phyloP scores from a whole-genome alignment of 371 early-diverging fungal species.

The Nematocida ausubeli region DNA sequence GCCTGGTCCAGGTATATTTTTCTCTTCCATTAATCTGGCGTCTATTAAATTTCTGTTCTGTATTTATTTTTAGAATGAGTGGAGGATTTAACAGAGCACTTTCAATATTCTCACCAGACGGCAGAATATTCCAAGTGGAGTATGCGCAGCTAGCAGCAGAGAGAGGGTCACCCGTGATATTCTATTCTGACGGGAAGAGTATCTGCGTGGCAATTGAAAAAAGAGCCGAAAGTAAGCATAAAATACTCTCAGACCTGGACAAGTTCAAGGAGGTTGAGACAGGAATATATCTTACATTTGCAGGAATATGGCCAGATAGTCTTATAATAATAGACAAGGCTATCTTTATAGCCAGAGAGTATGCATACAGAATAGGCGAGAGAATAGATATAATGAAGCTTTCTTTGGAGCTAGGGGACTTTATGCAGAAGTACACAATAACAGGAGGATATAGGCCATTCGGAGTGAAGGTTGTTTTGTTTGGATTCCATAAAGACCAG shows the following conservation, averaged over 20 bases:
- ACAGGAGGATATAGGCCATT: constrained; percentile 95
- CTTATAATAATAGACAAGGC: constrained; percentile 59
- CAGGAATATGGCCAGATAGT: constrained; percentile 67
- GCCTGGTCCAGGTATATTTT: no score
- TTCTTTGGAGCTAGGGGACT: constrained; percentile 68
- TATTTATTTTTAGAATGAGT: constrained; percentile 48
- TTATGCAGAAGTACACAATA: constrained; percentile 87
- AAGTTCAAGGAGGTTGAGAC: constrained; percentile 67
- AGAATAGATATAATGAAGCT: constrained; percentile 91
- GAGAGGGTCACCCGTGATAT: constrained; percentile 76
- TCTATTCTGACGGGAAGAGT: constrained; percentile 46
- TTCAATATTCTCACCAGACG: constrained; percentile 98
- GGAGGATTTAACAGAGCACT: constrained; percentile 71
- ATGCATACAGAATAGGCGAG: constrained; percentile 68
- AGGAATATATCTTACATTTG: constrained; percentile 85
- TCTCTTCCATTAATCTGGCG: no score
- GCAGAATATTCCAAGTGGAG: constrained; percentile 98
- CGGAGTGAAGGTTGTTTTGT: constrained; percentile 89
- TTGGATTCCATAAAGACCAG: constrained; percentile 76
- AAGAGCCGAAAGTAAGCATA: constrained; percentile 84
- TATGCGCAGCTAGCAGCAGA: constrained; percentile 96
- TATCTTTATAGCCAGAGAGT: constrained; percentile 54
- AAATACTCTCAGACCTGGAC: constrained; percentile 91
- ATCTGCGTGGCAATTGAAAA: constrained; percentile 74
- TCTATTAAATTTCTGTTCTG: constrained; percentile 19